Conservation (phyloP, 257 asterid genomes). For the Ligustrum vulgare region DNA sequence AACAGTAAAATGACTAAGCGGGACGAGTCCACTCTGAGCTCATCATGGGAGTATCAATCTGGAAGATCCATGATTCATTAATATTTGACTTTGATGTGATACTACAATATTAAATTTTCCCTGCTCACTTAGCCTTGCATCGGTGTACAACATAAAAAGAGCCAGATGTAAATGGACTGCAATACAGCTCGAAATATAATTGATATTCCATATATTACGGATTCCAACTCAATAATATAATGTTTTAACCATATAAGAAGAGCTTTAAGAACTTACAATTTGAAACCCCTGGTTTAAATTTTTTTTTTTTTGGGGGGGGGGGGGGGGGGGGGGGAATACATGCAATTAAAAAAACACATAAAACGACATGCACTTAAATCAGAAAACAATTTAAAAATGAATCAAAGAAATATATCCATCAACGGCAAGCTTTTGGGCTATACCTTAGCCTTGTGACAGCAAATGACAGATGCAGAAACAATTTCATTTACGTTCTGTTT, state of each 20-base stretch:
- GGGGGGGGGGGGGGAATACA: neutral
- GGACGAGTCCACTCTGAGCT: conserved; percentile 73
- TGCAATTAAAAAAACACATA: neutral
- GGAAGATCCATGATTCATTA: conserved; percentile 42
- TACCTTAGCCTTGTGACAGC: conserved; percentile 96
- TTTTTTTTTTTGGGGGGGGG: no score
- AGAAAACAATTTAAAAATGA: neutral
- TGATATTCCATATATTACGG: conserved; percentile 10
- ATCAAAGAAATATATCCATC: conserved; percentile 15
- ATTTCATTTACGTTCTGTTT: conserved; percentile 80
- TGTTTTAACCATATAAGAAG: conserved; percentile 14
- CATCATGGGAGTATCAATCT: conserved; percentile 92
- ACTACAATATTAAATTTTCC: conserved; percentile 17
- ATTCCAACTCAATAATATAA: conserved; percentile 13
- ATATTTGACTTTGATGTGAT: conserved; percentile 15
- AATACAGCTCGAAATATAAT: conserved; percentile 8
- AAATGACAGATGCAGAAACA: conserved; percentile 86
- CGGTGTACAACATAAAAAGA: conserved; percentile 12
- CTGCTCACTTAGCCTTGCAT: conserved; percentile 17
- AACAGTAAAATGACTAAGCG: conserved; percentile 80
- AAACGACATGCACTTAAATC: conserved; percentile 5
- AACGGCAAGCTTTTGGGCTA: conserved; percentile 25
- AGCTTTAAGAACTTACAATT: conserved; percentile 6
- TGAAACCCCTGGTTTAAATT: conserved; percentile 16
- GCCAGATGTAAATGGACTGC: conserved; percentile 5